A percentile compares a stretch with the other conserved stretches of the same genome.
These are phyloP conservation scores for Cytospora piceicola DNA, from an alignment of 2,329 filamentous ascomycete genomes.

Conservation along the genomic window DNA sequence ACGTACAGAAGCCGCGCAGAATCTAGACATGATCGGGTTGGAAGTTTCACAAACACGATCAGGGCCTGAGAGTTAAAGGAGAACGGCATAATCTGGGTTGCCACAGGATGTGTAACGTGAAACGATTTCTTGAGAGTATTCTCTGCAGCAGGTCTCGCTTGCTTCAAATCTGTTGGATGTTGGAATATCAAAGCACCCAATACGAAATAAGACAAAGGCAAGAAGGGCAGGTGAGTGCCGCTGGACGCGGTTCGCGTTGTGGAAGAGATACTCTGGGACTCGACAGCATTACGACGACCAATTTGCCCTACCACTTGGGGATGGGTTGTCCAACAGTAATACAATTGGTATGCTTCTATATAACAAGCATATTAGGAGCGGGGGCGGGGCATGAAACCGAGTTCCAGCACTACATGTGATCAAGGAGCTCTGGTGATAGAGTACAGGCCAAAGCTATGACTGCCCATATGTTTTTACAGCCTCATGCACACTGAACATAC, in stretches of 20 bases:
- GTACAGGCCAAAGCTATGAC: not conserved
- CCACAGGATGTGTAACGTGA: constrained; percentile 7
- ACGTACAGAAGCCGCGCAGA: not conserved
- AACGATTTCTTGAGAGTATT: not conserved
- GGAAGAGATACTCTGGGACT: not conserved
- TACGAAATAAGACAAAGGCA: not conserved
- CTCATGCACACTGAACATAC: not conserved
- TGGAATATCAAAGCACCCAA: not conserved
- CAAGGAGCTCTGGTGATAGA: not conserved
- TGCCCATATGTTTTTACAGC: no score
- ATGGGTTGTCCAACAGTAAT: not conserved
- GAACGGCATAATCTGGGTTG: constrained; percentile 1
- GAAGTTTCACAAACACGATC: not conserved
- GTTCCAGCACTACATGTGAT: no score
- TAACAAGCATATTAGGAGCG: no score
- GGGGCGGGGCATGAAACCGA: no score
- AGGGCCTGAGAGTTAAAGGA: not conserved
- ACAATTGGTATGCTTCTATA: not conserved
- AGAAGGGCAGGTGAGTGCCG: not conserved
- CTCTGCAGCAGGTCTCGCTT: not conserved
- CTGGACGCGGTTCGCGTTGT: not conserved
- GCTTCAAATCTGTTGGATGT: not conserved
- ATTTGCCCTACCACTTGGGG: not conserved
- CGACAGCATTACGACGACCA: no score
- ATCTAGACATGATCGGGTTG: not conserved